These are phyloP conservation scores for Senecio squalidus DNA, from an alignment of 140 eudicot genomes.

Conservation along the genomic window DNA sequence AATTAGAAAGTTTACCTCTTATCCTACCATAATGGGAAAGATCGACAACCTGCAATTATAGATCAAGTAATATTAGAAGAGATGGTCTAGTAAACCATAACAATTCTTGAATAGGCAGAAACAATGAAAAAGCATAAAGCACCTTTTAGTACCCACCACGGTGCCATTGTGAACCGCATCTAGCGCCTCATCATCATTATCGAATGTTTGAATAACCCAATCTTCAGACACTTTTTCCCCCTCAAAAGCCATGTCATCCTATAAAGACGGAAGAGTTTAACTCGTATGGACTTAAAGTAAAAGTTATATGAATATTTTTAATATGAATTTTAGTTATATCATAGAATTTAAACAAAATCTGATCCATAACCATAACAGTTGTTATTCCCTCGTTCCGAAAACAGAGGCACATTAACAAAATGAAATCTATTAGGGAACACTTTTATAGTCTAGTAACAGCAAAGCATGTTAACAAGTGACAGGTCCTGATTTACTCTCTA, in stretches of 20 bases:
- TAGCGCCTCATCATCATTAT: conserved; percentile 69
- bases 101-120: no score
- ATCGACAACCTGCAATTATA: conserved; percentile 59
- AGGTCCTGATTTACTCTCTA: no score
- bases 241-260: conserved; percentile 46
- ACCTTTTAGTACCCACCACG: conserved; percentile 54
- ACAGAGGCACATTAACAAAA: no score
- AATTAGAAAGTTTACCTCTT: conserved; percentile 52
- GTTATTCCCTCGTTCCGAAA: no score
- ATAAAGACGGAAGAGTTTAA: conserved; percentile 3
- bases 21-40: conserved; percentile 82
- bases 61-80: conserved; percentile 3
- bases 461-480: no score
- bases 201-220: conserved; percentile 44
- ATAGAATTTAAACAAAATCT: no score
- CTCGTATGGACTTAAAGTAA: conserved; percentile 2
- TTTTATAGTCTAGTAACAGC: no score
- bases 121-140: conserved; percentile 11
- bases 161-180: conserved; percentile 53
- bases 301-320: background rate
- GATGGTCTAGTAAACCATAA: conserved; percentile 15
- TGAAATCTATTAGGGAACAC: no score
- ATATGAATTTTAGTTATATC: no score
- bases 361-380: no score
- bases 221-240: conserved; percentile 44